Evolutionary conservation across 371 early-diverging fungal genomes (phyloP), one percentile per base, ranked within the genome.

Genomic region (Lichtheimia ornata): DNA sequence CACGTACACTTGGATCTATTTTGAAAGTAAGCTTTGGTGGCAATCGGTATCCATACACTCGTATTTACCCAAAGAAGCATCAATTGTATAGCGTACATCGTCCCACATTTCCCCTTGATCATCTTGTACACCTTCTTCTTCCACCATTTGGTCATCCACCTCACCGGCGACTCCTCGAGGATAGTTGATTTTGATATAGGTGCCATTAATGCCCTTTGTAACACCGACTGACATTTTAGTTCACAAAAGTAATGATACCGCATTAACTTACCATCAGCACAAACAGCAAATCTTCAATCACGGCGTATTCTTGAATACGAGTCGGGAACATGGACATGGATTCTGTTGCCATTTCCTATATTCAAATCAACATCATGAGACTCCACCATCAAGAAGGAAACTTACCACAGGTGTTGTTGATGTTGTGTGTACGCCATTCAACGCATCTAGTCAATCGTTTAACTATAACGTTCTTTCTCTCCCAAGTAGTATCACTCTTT

Each of bases 261-360:
- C 47, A n/a, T 47, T 17, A 47, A 51, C 65, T 41, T 77, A 91
- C 96, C 84, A 93, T 84, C 67, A 95, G 72, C n/a, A 93, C 85
- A 64, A 86, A 94, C 44, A 96, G 73, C 0, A 96, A 65, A 63
- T 97, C 97, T 61, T 97, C 94, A 20, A 97, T 89, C 17, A 94
- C 78, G 0, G 87, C 82, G 66, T 83, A 82, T 74, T 97, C 95
- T 67, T 97, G 97, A 52, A 86, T 73, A 47, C 69, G 73, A 2
- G 62, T 65, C 3, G 74, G 72, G 53, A 67, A 71, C 11, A 63
- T 42, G 12, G 73, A 73, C 35, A 74, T 62, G 0, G 62, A 58
- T 17, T 51, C 42, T 58, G 52, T 40, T 22, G 17, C 20, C 22
- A 47, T 47, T n/a, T 47, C n/a, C 47, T 47, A 47, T 47, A 18